Conservation (phyloP, 2,329 filamentous ascomycete genomes). For the Fusarium buharicum region DNA sequence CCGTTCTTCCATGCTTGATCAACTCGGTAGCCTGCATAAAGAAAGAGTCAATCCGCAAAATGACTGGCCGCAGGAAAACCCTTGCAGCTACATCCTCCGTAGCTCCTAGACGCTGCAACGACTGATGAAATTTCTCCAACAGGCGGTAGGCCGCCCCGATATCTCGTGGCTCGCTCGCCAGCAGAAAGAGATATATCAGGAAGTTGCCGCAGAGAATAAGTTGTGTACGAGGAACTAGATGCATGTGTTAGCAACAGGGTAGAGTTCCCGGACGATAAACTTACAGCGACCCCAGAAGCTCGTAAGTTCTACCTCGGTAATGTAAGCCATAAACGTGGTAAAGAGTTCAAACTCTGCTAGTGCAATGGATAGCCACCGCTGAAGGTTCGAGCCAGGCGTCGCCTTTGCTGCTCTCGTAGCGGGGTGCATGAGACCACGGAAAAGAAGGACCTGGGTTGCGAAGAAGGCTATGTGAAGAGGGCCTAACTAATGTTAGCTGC, state of each 20-base stretch:
- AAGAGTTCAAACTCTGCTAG: conserved; percentile 53
- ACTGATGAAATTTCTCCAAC: conserved; percentile 52
- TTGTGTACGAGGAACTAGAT: conserved; percentile 53
- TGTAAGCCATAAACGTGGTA: conserved; percentile 51
- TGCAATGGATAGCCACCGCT: conserved; percentile 50
- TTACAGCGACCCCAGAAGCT: conserved; percentile 59
- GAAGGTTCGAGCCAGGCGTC: conserved; percentile 50
- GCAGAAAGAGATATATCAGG: conserved; percentile 59
- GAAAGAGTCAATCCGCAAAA: conserved; percentile 54
- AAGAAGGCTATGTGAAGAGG: conserved; percentile 57
- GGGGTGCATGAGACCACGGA: conserved; percentile 58
- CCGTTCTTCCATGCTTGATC: conserved; percentile 39
- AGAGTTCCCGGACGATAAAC: conserved; percentile 35
- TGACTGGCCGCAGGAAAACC: conserved; percentile 51
- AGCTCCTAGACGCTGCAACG: conserved; percentile 49
- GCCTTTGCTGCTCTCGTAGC: conserved; percentile 55
- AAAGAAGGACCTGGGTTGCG: conserved; percentile 55
- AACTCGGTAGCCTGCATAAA: conserved; percentile 51
- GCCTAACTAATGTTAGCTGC: conserved; percentile 35
- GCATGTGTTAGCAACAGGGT: background rate
- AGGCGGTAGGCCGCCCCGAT: conserved; percentile 51
- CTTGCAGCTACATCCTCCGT: conserved; percentile 48
- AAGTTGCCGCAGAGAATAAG: conserved; percentile 60
- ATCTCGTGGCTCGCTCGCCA: conserved; percentile 52
- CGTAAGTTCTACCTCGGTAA: conserved; percentile 51